Percentiles rank a stretch among this genome's conserved stretches.
phyloP scores from a whole-genome alignment of 2,329 filamentous ascomycete species.

The Rhexocercosporidium sp. region DNA sequence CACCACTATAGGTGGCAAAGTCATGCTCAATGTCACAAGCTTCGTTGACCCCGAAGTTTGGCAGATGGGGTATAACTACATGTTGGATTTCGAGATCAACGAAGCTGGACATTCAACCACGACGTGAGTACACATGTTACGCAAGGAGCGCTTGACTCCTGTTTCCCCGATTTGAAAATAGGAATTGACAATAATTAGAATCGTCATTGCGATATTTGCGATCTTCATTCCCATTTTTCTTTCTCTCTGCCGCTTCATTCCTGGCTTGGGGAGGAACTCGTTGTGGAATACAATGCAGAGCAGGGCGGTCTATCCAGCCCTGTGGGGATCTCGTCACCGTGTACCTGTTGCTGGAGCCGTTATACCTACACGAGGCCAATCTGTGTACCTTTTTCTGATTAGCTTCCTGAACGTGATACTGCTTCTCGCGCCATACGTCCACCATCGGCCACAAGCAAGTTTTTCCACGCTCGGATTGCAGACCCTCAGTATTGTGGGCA shows the following conservation, averaged over 20 bases:
- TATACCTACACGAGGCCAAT: not conserved
- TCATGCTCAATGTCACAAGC: not conserved
- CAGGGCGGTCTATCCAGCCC: not conserved
- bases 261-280: not conserved
- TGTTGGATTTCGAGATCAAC: not conserved
- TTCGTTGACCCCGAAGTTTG: not conserved
- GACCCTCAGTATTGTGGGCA: not conserved
- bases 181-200: not conserved
- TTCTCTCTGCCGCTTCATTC: not conserved
- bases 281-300: constrained; percentile 4
- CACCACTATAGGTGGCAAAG: not conserved
- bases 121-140: not conserved
- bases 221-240: constrained; percentile 4
- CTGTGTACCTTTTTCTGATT: not conserved
- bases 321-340: not conserved
- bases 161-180: not conserved
- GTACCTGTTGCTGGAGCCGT: not conserved
- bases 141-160: no score
- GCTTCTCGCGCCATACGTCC: not conserved
- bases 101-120: not conserved
- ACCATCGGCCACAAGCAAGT: constrained; percentile 1
- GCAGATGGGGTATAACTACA: constrained; percentile 1
- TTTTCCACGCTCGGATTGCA: not conserved
- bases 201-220: not conserved
- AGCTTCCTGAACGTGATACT: not conserved